Evolutionary conservation across 2,329 filamentous ascomycete genomes (phyloP).

Genomic region (Pseudofabraea citricarpa): DNA sequence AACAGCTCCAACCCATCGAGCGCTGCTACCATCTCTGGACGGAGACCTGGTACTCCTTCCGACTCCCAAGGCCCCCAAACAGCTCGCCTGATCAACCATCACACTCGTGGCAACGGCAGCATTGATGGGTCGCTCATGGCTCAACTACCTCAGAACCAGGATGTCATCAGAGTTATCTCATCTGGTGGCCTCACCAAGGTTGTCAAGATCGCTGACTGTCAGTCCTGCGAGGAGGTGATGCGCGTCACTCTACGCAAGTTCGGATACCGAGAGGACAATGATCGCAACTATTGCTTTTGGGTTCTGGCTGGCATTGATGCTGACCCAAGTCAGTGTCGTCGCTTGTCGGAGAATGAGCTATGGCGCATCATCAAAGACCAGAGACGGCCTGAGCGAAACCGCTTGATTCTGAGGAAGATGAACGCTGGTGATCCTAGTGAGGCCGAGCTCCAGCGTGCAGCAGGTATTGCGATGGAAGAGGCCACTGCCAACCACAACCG

Average conservation of each 20-base stretch:
- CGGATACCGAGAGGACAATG: constrained; percentile 80
- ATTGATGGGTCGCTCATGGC: constrained; percentile 84
- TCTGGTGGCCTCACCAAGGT: constrained; percentile 89
- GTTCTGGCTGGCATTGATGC: constrained; percentile 82
- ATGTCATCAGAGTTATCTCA: constrained; percentile 89
- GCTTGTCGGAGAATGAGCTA: constrained; percentile 80
- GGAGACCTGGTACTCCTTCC: constrained; percentile 55
- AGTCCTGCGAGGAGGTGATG: constrained; percentile 88
- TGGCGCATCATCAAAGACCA: constrained; percentile 88
- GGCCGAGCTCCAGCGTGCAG: constrained; percentile 80
- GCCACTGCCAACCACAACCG: constrained; percentile 67
- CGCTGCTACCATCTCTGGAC: constrained; percentile 46
- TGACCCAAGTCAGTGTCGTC: constrained; percentile 73
- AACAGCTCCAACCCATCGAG: constrained; percentile 43
- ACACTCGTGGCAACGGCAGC: constrained; percentile 77
- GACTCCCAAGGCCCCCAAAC: constrained; percentile 50
- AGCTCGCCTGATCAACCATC: constrained; percentile 58
- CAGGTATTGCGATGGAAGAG: constrained; percentile 86
- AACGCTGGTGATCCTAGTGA: constrained; percentile 84
- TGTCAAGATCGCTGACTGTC: constrained; percentile 87
- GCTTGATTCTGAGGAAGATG: constrained; percentile 88
- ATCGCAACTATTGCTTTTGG: constrained; percentile 96
- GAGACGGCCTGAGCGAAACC: constrained; percentile 78
- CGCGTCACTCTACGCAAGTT: constrained; percentile 85
- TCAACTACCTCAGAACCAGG: constrained; percentile 77